Evolutionary conservation across 768 basidiomycete genomes (phyloP), one percentile per base, ranked within the genome.

Genomic region (Lactarius hatsudake): DNA sequence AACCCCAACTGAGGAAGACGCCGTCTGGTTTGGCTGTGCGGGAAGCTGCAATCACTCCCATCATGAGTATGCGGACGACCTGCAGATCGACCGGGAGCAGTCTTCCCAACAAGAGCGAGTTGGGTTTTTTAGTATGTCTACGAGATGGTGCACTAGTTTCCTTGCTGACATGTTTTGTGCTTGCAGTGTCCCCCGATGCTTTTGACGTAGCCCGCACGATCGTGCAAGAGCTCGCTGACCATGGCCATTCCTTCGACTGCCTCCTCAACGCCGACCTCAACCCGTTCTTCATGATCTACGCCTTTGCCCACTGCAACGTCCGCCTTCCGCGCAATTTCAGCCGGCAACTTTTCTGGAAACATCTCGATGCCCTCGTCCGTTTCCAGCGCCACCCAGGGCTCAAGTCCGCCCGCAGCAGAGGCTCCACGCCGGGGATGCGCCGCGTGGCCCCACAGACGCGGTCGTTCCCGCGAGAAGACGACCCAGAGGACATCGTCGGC

Each of bases 271-370:
- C 3, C 6, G 15, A 40, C 4, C 9, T 67, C 12, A 67, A 67
- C 30, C 61, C 66, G 0, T 67, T 67, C 30, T 67, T 67, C 38
- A 8, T 63, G 17, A 61, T 67, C 23, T 67, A 67, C 30, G 66
- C 66, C 18, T 67, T 51, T 7, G 45, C 66, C 12, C 61, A 62
- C 23, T 58, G 36, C 18, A 18, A 40, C 23, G 2, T 67, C 36
- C n/a, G 56, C 5, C 56, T 67, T 5, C 66, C 66, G 2, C 5
- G 3, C 6, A 3, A 26, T 5, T 62, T 67, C 56, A 67, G 45
- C 38, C 45, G 61, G 4, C 30, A 67, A 5, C 48, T 67, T 1
- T 40, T 67, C 4, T 67, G 66, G 66, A 58, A 62, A 7, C 61
- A 62, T 40, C 48, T 67, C 1, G 66, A 67, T 5, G 56, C 36